Percentiles rank a stretch among this genome's conserved stretches.
Conservation (phyloP, 257 asterid species). For the Solanum etuberosum region DNA sequence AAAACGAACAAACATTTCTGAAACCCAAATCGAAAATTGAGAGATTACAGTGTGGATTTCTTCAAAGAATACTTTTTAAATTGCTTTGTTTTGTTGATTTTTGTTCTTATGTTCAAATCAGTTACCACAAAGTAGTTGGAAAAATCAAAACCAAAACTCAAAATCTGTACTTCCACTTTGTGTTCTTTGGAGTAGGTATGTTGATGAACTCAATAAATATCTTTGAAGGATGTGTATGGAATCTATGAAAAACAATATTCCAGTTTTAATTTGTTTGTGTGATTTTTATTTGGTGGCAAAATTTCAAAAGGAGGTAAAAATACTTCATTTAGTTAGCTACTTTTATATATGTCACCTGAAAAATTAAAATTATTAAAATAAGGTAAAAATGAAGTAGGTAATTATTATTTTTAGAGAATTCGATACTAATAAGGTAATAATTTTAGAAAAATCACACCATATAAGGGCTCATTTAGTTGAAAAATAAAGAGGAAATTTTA, state of each 20-base stretch:
- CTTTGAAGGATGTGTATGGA: not conserved
- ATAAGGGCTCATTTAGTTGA: not conserved
- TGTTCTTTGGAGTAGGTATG: not conserved
- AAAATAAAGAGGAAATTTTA: no score
- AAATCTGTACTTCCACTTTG: not conserved
- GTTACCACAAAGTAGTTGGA: not conserved
- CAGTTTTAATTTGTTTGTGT: no score
- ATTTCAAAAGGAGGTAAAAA: no score
- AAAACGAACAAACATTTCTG: not conserved
- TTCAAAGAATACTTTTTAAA: not conserved
- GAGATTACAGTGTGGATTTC: not conserved
- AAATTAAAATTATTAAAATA: no score
- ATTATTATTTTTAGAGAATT: no score
- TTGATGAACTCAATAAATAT: not conserved
- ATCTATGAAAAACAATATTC: not conserved
- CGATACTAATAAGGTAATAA: not conserved
- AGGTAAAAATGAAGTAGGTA: not conserved
- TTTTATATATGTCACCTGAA: no score
- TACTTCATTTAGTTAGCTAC: fast-evolving
- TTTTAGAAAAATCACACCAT: not conserved
- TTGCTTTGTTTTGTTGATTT: no score
- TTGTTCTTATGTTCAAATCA: not conserved
- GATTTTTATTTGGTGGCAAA: no score
- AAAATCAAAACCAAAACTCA: not conserved
- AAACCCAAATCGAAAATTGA: not conserved